Percentiles rank a stretch among this genome's conserved stretches.
These are phyloP conservation scores for Saccharomyces hybrid DNA, from an alignment of 1,139 yeast genomes.

Conservation along the genomic window DNA sequence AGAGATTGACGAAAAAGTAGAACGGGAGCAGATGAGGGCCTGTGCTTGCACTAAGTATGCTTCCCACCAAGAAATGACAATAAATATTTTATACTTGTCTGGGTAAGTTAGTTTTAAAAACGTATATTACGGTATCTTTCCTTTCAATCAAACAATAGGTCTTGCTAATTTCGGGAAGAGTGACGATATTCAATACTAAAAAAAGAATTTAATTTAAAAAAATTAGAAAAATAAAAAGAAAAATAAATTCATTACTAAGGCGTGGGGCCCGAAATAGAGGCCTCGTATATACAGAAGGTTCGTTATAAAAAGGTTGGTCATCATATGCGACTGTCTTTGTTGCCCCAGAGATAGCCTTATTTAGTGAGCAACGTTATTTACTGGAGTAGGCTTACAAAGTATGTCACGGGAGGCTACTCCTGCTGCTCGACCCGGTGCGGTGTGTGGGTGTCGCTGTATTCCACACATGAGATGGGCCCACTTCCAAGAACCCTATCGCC, in stretches of 20 bases:
- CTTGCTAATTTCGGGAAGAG: background rate
- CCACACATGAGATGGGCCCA: slow-evolving; percentile 42
- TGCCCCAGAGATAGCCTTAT: no score
- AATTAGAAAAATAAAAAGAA: background rate
- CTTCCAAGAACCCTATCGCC: slow-evolving; percentile 69
- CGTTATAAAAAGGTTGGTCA: no score
- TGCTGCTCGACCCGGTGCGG: no score
- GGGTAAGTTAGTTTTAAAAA: background rate
- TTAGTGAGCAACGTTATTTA: background rate
- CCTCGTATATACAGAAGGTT: background rate
- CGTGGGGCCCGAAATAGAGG: background rate
- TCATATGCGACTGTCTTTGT: no score
- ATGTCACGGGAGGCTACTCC: no score
- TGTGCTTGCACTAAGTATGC: no score
- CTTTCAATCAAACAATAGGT: background rate
- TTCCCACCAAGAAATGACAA: background rate
- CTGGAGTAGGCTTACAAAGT: no score
- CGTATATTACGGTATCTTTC: background rate
- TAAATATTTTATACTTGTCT: background rate
- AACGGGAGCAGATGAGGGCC: no score
- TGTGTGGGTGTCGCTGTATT: background rate
- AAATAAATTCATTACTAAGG: background rate
- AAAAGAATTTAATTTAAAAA: background rate
- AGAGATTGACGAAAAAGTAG: no score
- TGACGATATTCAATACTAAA: background rate